Percentiles rank a stretch among this genome's conserved stretches.
phyloP scores from a whole-genome alignment of 2,329 filamentous ascomycete genomes.

The Fusarium sublunatum region DNA sequence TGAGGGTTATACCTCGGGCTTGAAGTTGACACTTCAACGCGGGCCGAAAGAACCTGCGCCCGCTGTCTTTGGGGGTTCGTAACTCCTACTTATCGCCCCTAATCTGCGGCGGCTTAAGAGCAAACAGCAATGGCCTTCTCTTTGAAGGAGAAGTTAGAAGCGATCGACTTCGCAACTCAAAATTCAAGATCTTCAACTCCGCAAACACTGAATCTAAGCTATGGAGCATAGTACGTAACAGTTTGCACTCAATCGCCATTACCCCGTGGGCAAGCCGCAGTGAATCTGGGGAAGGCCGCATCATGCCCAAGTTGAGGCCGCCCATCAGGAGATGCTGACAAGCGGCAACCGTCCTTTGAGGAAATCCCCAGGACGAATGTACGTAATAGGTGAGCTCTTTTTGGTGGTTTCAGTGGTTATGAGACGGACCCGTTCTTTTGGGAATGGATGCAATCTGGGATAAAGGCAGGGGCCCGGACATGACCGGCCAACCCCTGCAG shows the following conservation, averaged over 20 bases:
- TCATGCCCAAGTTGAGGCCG: slow-evolving; percentile 22
- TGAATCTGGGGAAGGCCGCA: slow-evolving; percentile 45
- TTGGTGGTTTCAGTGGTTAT: slow-evolving; percentile 27
- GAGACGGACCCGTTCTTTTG: slow-evolving; percentile 26
- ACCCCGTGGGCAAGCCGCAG: slow-evolving; percentile 40
- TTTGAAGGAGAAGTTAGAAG: too few species aligned
- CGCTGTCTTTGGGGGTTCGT: slow-evolving; percentile 13
- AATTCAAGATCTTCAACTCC: slow-evolving; percentile 27
- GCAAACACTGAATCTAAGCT: slow-evolving; percentile 35
- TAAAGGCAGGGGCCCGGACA: slow-evolving; percentile 38
- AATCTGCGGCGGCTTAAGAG: too few species aligned
- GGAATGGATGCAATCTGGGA: slow-evolving; percentile 16
- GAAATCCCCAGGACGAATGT: slow-evolving; percentile 38
- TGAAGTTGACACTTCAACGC: slow-evolving; percentile 10
- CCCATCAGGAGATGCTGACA: slow-evolving; percentile 15
- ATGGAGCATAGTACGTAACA: slow-evolving; percentile 44
- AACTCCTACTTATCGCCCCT: too few species aligned
- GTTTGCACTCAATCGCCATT: slow-evolving; percentile 37
- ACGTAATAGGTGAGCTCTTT: slow-evolving; percentile 37
- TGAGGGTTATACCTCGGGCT: slow-evolving; percentile 4
- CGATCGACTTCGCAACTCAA: neutral
- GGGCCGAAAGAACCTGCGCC: slow-evolving; percentile 29
- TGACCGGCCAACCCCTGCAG: slow-evolving; percentile 39
- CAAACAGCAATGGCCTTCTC: too few species aligned
- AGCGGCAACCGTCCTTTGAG: slow-evolving; percentile 20